phyloP scores from a whole-genome alignment of 805 yeast species.

The Lachancea kluyveri region DNA sequence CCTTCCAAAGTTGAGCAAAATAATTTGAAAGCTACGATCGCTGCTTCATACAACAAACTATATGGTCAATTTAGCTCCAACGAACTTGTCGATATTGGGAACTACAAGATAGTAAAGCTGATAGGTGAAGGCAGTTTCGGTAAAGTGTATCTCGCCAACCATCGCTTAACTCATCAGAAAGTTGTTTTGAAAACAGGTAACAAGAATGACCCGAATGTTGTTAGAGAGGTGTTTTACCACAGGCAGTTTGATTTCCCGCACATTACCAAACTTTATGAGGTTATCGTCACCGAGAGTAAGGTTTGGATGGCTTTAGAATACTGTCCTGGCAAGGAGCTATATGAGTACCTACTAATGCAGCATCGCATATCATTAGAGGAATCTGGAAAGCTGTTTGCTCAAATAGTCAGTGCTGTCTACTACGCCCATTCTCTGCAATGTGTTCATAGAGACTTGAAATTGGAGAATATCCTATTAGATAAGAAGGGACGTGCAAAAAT shows the following conservation, averaged over 20 bases:
- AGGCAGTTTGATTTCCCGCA: slow-evolving; percentile 78
- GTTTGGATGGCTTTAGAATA: slow-evolving; percentile 90
- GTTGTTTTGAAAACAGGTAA: slow-evolving; percentile 81
- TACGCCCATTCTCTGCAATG: slow-evolving; percentile 75
- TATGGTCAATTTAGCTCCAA: slow-evolving; percentile 41
- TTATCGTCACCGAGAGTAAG: slow-evolving; percentile 68
- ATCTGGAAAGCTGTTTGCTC: slow-evolving; percentile 50
- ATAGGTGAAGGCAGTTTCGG: slow-evolving; percentile 95
- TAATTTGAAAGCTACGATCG: slow-evolving; percentile 36
- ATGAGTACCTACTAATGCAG: slow-evolving; percentile 52
- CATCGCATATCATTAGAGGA: slow-evolving; percentile 47
- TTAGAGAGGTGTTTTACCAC: slow-evolving; percentile 85
- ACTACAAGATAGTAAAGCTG: slow-evolving; percentile 62
- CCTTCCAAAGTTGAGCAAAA: slow-evolving; percentile 26
- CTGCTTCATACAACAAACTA: slow-evolving; percentile 58
- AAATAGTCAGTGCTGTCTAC: slow-evolving; percentile 49
- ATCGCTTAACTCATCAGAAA: slow-evolving; percentile 63
- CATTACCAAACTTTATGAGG: slow-evolving; percentile 79
- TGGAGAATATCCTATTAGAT: slow-evolving; percentile 69
- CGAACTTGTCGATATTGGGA: slow-evolving; percentile 66
- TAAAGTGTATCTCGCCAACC: slow-evolving; percentile 79
- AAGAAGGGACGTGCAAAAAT: slow-evolving; percentile 58
- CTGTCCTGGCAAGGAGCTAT: slow-evolving; percentile 77
- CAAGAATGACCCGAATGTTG: slow-evolving; percentile 75
- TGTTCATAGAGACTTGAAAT: slow-evolving; percentile 77